Base-by-base conservation (phyloP, 805 yeast species). In the Blastobotrys parvus region DNA sequence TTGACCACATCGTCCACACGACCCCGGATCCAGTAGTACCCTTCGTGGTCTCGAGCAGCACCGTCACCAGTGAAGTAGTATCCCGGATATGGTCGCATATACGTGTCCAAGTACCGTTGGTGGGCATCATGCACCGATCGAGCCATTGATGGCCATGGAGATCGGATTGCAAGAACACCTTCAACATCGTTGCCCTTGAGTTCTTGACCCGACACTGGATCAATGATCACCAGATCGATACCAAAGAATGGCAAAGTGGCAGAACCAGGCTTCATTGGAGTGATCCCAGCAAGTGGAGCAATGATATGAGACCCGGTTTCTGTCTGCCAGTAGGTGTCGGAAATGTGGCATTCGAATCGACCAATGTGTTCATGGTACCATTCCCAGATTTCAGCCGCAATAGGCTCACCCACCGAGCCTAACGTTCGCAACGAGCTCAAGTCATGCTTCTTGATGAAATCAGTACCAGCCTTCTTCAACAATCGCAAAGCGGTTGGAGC, bases 241-340 rank as follows among this genome's bases (percentile, higher is more conserved):
- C 98, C 98, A 61, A 92, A 92, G 75, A 90, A 89, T 53, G 98
- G 98, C 51, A 86, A 74, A 25, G 97, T 82, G 22, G 97, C 97
- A 41, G 95, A 82, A 53, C 98, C 98, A 19, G 98, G 97, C 67
- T 92, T 92, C 50, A 92, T 84, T 56, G 95, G 94, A 35, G 90
- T 79, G 32, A 83, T 82, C 62, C 98, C 97, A 15, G 97, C 95
- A 56, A 92, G 66, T 49, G 97, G 95, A 36, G 96, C 82, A 63
- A 92, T 82, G 63, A 92, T 73, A 61, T 90, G 97, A 29, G 96
- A 83, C 44, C 98, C 98, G 11, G 95, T 82, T 70, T 92, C 98
- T 31, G 97, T 92, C 71, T 89, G 96, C 98, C 98, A 92, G 76
- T 88, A 88, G 37, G 98, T 92, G 68, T 92, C 98, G 57, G 86